Evolutionary conservation across 306 rosid genomes (phyloP), one percentile per base, ranked within the genome.

Genomic region (Medicago lupulina): DNA sequence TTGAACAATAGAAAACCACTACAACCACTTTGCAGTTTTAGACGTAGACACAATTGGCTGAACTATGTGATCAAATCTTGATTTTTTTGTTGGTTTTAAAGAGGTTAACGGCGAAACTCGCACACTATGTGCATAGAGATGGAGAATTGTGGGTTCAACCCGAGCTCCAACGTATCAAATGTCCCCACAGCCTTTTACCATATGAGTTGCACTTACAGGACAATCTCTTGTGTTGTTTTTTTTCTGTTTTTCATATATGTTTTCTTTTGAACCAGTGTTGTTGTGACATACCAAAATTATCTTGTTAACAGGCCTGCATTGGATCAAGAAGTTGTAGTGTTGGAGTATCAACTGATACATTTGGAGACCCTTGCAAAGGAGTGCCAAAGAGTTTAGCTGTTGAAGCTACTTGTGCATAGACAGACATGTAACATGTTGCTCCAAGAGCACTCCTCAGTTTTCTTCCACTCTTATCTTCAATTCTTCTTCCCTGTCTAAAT

Each of bases 301-400:
- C 12, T 61, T 72, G 53, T 58, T 9, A 68, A 77, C 88, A 96
- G 99, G 98, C 97, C 28, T 96, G 98, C 81, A 65, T 88, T 73
- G 99, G 98, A 85, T 85, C 90, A 50, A 92, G 75, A 46, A 83
- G 85, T 71, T 96, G 99, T 76, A 90, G 84, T 57, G 39, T 96
- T 60, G 87, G 76, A 71, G 97, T 90, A 38, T 89, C 99, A 13
- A 64, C 21, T 11, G 71, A 83, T 44, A 84, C 79, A 31, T 92
- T 96, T 0, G 98, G 98, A 46, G 86, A 96, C 76, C 98, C 99
- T 7, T 96, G 98, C 75, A 41, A 21, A 74, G 97, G 96, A 77
- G 81, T 78, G 25, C 16, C 89, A 41, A 92, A 96, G 86, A 96
- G 99, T 87, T 87, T 96, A 86, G 99, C 97, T 15, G 97, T 96